These are phyloP conservation scores for Lentinula aciculospora DNA, from an alignment of 768 basidiomycete species.

Conservation along the genomic window DNA sequence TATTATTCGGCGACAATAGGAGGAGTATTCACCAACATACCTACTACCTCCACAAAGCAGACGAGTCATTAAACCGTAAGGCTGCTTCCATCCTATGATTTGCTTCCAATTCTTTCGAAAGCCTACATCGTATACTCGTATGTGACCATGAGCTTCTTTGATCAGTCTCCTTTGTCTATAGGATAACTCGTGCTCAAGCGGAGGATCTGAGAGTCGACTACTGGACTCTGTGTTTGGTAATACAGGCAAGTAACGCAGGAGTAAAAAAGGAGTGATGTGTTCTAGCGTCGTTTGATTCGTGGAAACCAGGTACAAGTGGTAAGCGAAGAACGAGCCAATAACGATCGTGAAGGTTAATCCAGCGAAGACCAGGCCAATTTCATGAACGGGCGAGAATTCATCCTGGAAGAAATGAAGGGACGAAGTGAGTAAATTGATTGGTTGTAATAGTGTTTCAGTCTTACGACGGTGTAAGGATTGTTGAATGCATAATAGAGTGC, in stretches of 20 bases:
- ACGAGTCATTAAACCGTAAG: conserved; percentile 46
- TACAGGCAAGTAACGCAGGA: conserved; percentile 66
- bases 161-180: conserved; percentile 61
- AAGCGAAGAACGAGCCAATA: conserved; percentile 70
- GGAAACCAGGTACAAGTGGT: conserved; percentile 75
- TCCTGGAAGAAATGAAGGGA: conserved; percentile 34
- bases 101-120: conserved; percentile 67
- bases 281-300: conserved; percentile 88
- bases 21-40: conserved; percentile 33
- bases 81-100: conserved; percentile 54
- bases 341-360: conserved; percentile 58
- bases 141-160: conserved; percentile 51
- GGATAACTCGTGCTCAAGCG: conserved; percentile 67
- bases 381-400: conserved; percentile 63
- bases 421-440: not conserved
- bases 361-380: conserved; percentile 54
- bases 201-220: conserved; percentile 58
- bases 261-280: conserved; percentile 65
- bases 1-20: not conserved
- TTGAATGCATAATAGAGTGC: conserved; percentile 63
- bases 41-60: conserved; percentile 58
- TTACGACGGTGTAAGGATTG: conserved; percentile 57
- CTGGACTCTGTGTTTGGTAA: conserved; percentile 39
- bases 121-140: conserved; percentile 70
- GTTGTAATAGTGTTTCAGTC: conserved; percentile 15